Evolutionary conservation across 306 rosid species (phyloP), one percentile per base, ranked within the genome.

Genomic region (Cucumis hystrix): DNA sequence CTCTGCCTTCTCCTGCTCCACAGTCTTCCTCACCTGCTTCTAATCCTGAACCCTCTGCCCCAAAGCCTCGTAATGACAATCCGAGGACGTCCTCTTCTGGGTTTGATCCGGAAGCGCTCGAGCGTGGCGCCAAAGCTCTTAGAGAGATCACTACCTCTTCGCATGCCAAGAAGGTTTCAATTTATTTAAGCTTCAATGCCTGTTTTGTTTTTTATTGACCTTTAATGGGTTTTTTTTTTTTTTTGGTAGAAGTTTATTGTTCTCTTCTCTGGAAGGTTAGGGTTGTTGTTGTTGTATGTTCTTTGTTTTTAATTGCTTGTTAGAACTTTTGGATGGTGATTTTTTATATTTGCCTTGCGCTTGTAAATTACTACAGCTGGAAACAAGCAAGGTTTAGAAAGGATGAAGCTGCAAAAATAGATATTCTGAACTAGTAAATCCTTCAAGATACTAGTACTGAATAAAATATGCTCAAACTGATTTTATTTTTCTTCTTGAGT

Each of bases 11-110:
- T 63, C 15, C 74, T 15, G 65, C 75, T n/a, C 64, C 52, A 15
- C 80, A 77, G 45, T 16, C 80, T 10, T 75, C 78, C 57, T 70
- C 82, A 59, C 13, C 79, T 33, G 54, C 10, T 61, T 52, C 82
- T 77, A 76, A 66, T 45, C 33, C 77, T 39, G 84, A 78, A 57
- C 45, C 82, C 0, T 12, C 86, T 13, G 52, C 82, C 6, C 85
- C 93, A 0, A 90, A 86, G 84, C 85, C 63, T 47, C 96, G 93
- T 54, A 95, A 95, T 80, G 91, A 95, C 77, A 70, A 90, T 13
- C 99, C 97, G 0, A 92, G 97, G 79, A 92, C 92, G 0, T 47
- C 92, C 3, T 86, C 99, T n/a, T 86, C 93, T 3, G 99, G 99
- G 1, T 95, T 95, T 83, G 99, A 95, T 84, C 97, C 97, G 0